These are phyloP conservation scores for Raffaelea deltoideospora DNA, from an alignment of 2,329 filamentous ascomycete genomes.

Conservation along the genomic window DNA sequence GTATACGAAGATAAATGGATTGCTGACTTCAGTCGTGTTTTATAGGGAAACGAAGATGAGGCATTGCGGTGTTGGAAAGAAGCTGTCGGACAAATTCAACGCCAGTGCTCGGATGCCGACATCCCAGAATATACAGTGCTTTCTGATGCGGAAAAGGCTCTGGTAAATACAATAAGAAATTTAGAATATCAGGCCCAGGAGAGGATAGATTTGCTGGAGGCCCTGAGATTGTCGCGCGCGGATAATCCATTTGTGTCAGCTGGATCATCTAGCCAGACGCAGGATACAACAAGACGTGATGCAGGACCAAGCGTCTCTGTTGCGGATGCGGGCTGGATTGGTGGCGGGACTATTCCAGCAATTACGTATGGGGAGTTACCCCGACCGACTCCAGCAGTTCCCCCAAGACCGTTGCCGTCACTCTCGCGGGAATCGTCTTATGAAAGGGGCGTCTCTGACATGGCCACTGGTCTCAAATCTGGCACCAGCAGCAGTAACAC, in stretches of 20 bases:
- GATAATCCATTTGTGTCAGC: slow-evolving; percentile 16
- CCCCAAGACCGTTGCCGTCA: slow-evolving; percentile 36
- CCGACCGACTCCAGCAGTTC: slow-evolving; percentile 34
- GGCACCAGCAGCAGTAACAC: neutral
- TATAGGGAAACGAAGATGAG: slow-evolving; percentile 76
- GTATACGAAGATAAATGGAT: too few relatives aligned
- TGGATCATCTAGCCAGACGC: neutral
- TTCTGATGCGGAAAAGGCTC: slow-evolving; percentile 68
- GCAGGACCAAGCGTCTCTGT: neutral
- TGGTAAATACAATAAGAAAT: slow-evolving; percentile 66
- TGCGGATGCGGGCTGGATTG: slow-evolving; percentile 47
- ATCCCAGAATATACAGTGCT: slow-evolving; percentile 14
- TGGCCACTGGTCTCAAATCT: neutral
- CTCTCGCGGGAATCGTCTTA: slow-evolving; percentile 30
- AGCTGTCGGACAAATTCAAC: slow-evolving; percentile 77
- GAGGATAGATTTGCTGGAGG: slow-evolving; percentile 74
- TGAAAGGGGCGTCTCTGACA: slow-evolving; percentile 24
- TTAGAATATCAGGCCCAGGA: slow-evolving; percentile 90
- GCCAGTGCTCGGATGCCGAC: slow-evolving; percentile 56
- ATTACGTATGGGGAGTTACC: slow-evolving; percentile 69
- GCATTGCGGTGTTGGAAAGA: slow-evolving; percentile 81
- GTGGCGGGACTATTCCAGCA: slow-evolving; percentile 66
- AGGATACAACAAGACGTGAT: neutral
- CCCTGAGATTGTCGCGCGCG: slow-evolving; percentile 52
- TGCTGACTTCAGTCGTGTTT: slow-evolving; percentile 3